These are phyloP conservation scores for Bifiguratus adelaidae DNA, from an alignment of 192 early-diverging fungal genomes.

Conservation along the genomic window DNA sequence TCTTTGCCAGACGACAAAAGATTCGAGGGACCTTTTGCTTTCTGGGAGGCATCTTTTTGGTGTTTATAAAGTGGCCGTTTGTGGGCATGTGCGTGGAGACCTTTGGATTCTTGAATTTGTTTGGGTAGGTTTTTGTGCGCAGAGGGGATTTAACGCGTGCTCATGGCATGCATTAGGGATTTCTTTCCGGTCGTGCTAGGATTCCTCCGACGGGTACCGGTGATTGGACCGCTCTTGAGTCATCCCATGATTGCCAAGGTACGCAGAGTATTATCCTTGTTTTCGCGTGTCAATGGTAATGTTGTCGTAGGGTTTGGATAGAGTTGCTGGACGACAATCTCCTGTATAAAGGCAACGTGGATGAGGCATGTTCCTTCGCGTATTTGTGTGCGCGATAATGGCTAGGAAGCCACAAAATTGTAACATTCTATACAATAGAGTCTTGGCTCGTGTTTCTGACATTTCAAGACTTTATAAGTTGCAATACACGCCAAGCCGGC, in stretches of 20 bases:
- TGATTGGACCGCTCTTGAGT: constrained; percentile 82
- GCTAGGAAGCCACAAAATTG: no score
- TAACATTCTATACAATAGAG: no score
- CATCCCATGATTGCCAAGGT: constrained; percentile 76
- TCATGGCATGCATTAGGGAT: constrained; percentile 48
- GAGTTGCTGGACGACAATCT: no score
- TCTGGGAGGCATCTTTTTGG: constrained; percentile 78
- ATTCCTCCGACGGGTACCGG: constrained; percentile 78
- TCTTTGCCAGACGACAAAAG: constrained; percentile 83
- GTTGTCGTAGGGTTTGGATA: no score
- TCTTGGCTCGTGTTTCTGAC: no score
- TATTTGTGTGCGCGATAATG: no score
- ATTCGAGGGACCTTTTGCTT: constrained; percentile 83
- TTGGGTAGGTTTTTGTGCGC: constrained; percentile 55
- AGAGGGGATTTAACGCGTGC: neutral
- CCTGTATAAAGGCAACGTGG: no score
- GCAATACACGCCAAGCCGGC: no score
- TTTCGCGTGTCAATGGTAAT: no score
- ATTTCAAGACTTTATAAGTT: no score
- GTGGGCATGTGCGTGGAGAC: constrained; percentile 82
- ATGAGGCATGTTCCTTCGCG: no score
- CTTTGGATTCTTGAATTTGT: constrained; percentile 95
- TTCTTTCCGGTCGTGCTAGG: constrained; percentile 91
- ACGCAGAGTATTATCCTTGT: no score
- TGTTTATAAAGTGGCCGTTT: constrained; percentile 84